These are phyloP conservation scores for Rhododendron molle DNA, from an alignment of 148 eudicot species.

Conservation along the genomic window DNA sequence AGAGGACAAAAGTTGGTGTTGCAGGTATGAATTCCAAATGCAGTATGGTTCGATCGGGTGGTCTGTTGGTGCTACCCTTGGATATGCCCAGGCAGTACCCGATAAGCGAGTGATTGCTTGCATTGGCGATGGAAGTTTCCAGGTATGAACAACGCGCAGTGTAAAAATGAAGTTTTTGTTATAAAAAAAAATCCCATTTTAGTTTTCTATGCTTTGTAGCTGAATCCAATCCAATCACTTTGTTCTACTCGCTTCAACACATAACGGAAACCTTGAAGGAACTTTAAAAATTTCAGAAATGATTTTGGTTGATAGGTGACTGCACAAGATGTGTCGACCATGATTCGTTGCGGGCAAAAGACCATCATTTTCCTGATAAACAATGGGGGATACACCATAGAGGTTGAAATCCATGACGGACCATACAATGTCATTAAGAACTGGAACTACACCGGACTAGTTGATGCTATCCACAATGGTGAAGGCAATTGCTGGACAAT, in stretches of 20 bases:
- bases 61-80: conserved; percentile 30
- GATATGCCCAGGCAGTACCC: conserved; percentile 22
- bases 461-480: conserved; percentile 11
- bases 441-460: conserved; percentile 5
- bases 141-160: conserved; percentile 8
- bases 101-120: conserved; percentile 78
- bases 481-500: conserved; percentile 16
- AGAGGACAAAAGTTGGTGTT: conserved; percentile 12
- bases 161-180: background rate
- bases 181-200: background rate
- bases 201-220: background rate
- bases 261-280: background rate
- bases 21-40: conserved; percentile 32
- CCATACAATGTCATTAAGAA: conserved; percentile 15
- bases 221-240: background rate
- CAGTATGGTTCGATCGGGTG: conserved; percentile 30
- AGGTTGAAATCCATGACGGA: conserved; percentile 10
- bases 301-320: conserved; percentile 11
- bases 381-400: conserved; percentile 13
- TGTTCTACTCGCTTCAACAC: background rate
- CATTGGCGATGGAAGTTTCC: conserved; percentile 98
- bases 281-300: background rate
- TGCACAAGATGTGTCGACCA: conserved; percentile 14
- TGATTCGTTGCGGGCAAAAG: conserved; percentile 10
- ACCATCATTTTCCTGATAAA: conserved; percentile 10